phyloP scores from a whole-genome alignment of 495 filamentous ascomycete genomes.

The Podospora conica region DNA sequence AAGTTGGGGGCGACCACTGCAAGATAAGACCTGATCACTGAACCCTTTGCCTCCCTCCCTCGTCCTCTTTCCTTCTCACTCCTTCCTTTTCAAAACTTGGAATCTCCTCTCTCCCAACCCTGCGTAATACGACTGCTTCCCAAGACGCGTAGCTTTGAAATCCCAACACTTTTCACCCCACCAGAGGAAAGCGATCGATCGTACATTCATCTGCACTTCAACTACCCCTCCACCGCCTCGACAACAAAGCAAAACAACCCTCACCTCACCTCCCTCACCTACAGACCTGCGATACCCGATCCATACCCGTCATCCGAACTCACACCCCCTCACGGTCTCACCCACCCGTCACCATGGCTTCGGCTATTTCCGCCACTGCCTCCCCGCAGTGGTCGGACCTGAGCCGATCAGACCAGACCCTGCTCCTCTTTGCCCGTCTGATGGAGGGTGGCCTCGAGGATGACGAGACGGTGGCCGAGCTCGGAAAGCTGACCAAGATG shows the following conservation, averaged over 20 bases:
- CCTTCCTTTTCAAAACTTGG: background rate
- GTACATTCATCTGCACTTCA: background rate
- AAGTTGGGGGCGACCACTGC: background rate
- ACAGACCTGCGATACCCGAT: background rate
- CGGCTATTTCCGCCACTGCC: conserved; percentile 13
- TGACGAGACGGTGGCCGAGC: conserved; percentile 43
- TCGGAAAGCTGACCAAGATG: conserved; percentile 45
- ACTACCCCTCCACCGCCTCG: background rate
- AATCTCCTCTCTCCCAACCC: background rate
- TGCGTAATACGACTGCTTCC: background rate
- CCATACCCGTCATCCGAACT: background rate
- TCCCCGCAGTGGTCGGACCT: conserved; percentile 8
- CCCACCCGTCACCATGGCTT: conserved; percentile 14
- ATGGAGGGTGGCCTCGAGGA: conserved; percentile 54
- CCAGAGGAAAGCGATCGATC: background rate
- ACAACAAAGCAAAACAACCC: background rate
- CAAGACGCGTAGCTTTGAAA: background rate
- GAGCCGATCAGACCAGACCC: conserved; percentile 38
- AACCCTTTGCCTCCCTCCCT: background rate
- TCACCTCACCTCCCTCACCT: background rate
- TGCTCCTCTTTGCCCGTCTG: conserved; percentile 46
- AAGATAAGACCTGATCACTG: background rate
- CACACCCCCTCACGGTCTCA: background rate
- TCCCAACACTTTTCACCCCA: background rate
- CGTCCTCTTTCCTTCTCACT: background rate